These are phyloP conservation scores for Auriscalpium microsporum DNA, from an alignment of 768 basidiomycete genomes.

Conservation along the genomic window DNA sequence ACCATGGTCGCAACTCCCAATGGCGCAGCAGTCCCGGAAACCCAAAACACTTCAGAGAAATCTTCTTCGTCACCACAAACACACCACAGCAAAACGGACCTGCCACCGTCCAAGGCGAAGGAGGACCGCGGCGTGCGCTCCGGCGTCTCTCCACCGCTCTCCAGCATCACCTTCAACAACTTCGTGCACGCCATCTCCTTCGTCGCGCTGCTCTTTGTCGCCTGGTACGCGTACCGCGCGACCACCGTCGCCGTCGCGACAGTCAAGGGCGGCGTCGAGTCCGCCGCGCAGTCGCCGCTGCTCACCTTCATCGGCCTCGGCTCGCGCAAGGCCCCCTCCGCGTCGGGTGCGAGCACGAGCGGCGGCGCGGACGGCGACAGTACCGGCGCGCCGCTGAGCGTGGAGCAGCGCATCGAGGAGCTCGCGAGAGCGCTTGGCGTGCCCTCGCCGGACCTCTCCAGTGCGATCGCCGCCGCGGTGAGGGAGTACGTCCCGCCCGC, in stretches of 20 bases:
- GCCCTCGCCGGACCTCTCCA: conserved; percentile 49
- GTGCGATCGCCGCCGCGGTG: conserved; percentile 54
- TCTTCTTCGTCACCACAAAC: too few relatives aligned
- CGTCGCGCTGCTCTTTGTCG: neutral
- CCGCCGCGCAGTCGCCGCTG: neutral
- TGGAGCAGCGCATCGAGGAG: conserved; percentile 51
- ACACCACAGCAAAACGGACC: neutral
- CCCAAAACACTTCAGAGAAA: too few relatives aligned
- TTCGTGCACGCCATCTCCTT: conserved; percentile 5
- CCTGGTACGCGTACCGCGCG: conserved; percentile 7
- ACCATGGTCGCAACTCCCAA: too few relatives aligned
- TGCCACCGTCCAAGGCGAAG: neutral
- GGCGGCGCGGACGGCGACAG: neutral
- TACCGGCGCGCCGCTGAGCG: conserved; percentile 2
- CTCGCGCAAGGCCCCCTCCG: neutral
- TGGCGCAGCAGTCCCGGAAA: too few relatives aligned
- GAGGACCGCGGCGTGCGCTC: conserved; percentile 1
- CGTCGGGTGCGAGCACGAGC: neutral
- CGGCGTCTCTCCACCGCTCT: conserved; percentile 3
- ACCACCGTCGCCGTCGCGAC: conserved; percentile 1
- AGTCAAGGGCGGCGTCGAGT: neutral
- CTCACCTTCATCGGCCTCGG: neutral
- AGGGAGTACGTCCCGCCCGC: conserved; percentile 52
- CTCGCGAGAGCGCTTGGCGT: conserved; percentile 58
- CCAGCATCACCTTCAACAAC: neutral